phyloP scores from a whole-genome alignment of 139 green algal genomes.

The Desmodesmus armatus region DNA sequence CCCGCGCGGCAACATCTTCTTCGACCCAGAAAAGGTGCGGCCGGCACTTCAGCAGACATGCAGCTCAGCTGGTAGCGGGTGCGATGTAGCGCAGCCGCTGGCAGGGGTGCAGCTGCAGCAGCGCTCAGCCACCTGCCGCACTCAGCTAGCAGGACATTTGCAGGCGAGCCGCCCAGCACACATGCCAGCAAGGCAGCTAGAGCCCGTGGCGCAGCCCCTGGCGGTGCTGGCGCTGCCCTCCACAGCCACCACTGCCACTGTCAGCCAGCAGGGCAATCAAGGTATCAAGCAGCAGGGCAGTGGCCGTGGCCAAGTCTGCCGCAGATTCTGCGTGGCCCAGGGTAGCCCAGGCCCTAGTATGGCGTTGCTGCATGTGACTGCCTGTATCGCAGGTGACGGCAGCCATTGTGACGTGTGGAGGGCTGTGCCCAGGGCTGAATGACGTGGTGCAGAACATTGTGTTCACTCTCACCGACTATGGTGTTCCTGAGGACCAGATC shows the following conservation, averaged over 20 bases:
- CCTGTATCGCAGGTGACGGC: conserved; percentile 82
- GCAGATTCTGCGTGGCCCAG: too few relatives aligned
- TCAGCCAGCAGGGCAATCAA: too few relatives aligned
- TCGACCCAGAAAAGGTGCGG: conserved; percentile 79
- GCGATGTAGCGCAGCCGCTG: not conserved
- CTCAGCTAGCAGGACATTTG: too few relatives aligned
- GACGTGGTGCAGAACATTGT: conserved; percentile 95
- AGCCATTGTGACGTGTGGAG: conserved; percentile 94
- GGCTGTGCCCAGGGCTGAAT: conserved; percentile 96
- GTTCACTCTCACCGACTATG: conserved; percentile 82
- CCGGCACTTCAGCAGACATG: conserved; percentile 1
- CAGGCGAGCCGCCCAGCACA: not conserved
- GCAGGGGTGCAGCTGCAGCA: not conserved
- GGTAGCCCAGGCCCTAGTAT: too few relatives aligned
- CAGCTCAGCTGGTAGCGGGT: not conserved
- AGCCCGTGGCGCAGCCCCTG: too few relatives aligned
- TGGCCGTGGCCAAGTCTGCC: too few relatives aligned
- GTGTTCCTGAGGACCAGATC: conserved; percentile 88
- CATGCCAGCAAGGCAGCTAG: too few relatives aligned
- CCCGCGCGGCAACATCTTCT: conserved; percentile 84
- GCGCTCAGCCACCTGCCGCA: too few relatives aligned
- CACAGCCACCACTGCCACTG: too few relatives aligned
- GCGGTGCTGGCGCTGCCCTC: too few relatives aligned
- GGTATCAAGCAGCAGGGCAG: too few relatives aligned
- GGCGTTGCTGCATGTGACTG: too few relatives aligned